Conservation (phyloP, 108 stramenopile genomes). For the Epithemia pelagica region DNA sequence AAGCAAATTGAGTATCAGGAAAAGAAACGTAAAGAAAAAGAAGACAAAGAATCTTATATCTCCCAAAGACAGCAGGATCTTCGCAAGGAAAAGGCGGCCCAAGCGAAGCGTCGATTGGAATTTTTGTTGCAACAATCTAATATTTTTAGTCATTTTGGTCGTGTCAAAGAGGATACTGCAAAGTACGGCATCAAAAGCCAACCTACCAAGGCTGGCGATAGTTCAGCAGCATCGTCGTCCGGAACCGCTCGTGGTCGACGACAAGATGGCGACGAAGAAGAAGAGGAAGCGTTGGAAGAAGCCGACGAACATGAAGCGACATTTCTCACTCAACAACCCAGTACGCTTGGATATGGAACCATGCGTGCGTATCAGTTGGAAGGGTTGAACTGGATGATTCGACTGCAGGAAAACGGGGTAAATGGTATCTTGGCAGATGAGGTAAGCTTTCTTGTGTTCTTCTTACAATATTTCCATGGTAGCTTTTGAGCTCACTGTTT, state of each 20-base stretch:
- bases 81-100: conserved; percentile 53
- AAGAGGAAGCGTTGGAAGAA: conserved; percentile 54
- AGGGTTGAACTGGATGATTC: conserved; percentile 97
- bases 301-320: conserved; percentile 73
- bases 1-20: conserved; percentile 44
- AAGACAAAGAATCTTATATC: conserved; percentile 63
- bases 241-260: conserved; percentile 19
- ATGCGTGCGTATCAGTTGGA: conserved; percentile 94
- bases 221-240: background rate
- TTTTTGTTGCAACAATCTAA: conserved; percentile 90
- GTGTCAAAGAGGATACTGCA: conserved; percentile 64
- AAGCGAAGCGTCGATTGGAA: conserved; percentile 85
- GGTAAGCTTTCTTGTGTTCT: conserved; percentile 30
- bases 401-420: conserved; percentile 89
- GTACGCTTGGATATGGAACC: conserved; percentile 59
- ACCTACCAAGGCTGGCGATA: background rate
- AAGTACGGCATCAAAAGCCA: conserved; percentile 35
- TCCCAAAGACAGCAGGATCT: conserved; percentile 64
- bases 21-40: conserved; percentile 44
- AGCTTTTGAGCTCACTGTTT: too few relatives aligned
- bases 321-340: conserved; percentile 83
- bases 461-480: too few relatives aligned
- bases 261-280: conserved; percentile 16
- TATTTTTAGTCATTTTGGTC: conserved; percentile 94
- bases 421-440: conserved; percentile 88